Evolutionary conservation across 2,329 filamentous ascomycete genomes (phyloP), one percentile per base, ranked within the genome.

Genomic region (Colletotrichum coccodes): DNA sequence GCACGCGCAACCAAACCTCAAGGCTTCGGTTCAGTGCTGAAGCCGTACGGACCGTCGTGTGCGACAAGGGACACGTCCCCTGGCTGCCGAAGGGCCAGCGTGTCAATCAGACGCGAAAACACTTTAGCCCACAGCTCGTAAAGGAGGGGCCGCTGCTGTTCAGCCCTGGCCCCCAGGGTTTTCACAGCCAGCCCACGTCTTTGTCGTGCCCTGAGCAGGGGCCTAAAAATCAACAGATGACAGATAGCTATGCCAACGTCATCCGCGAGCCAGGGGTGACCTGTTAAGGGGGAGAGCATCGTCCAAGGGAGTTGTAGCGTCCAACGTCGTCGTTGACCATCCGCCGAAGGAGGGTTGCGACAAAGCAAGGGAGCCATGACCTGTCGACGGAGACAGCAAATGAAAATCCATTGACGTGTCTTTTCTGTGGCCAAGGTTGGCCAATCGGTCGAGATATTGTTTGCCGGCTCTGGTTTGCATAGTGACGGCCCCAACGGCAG

Each of bases 281-380:
- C 64, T 53, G 32, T 59, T 40, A 23, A 58, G 30, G n/a, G 30
- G 28, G 16, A 14, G 57, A 23, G 9, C 44, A 49, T 38, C 28
- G n/a, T 12, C 18, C 30, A 30, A 63, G 61, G 56, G 47, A 60
- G 54, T n/a, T 50, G 40, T 40, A 56, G 50, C 36, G 26, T 64
- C 40, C n/a, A 38, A 64, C 38, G 11, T 64, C 40, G 54, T 26
- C 32, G 46, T 56, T 52, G 66, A 23, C 47, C 49, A 49, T 36
- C 34, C 36, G 34, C 34, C 47, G 18, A 40, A 42, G 18, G 30
- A 38, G 49, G 21, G 47, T 28, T 14, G 2, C 53, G 6, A n/a
- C 32, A 30, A 53, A 26, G 53, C 61, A 64, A 68, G 65, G 60
- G 50, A 68, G 30, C 53, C 65, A 64, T 68, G 60, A 6, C 60